These are phyloP conservation scores for Coleophoma cylindrospora DNA, from an alignment of 2,329 filamentous ascomycete genomes.

Conservation along the genomic window DNA sequence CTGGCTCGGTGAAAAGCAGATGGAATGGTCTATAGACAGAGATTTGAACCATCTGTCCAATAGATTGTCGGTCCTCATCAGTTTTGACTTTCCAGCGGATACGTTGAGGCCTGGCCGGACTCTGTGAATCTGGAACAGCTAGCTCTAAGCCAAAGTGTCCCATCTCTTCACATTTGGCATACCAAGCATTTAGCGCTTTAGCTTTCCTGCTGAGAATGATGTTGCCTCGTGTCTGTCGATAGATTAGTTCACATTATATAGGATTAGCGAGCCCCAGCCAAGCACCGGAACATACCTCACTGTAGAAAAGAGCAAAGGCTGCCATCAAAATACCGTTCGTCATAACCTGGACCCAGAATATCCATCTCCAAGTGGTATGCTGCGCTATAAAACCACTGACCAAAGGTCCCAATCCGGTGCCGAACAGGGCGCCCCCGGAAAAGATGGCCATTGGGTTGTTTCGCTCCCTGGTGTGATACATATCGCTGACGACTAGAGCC, in stretches of 20 bases:
- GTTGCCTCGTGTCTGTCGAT: conserved; percentile 58
- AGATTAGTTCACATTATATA: too few species aligned
- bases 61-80: conserved; percentile 68
- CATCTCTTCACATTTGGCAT: conserved; percentile 61
- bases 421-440: conserved; percentile 70
- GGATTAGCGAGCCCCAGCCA: too few species aligned
- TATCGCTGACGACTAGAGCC: conserved; percentile 66
- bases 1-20: conserved; percentile 69
- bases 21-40: conserved; percentile 76
- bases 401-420: conserved; percentile 75
- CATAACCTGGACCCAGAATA: conserved; percentile 83
- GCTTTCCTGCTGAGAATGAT: conserved; percentile 78
- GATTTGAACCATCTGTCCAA: conserved; percentile 65
- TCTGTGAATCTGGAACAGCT: conserved; percentile 8
- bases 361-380: conserved; percentile 72
- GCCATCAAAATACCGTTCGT: conserved; percentile 57
- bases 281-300: conserved; percentile 40
- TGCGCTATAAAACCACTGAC: conserved; percentile 65
- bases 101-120: conserved; percentile 35
- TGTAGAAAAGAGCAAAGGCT: conserved; percentile 65
- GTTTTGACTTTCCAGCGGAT: conserved; percentile 76
- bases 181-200: conserved; percentile 69
- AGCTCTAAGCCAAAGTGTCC: conserved; percentile 48
- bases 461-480: conserved; percentile 72
- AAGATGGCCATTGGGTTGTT: conserved; percentile 92